Evolutionary conservation across 345 rosid species (phyloP), one percentile per base, ranked within the genome.

Genomic region (Mercurialis annua): DNA sequence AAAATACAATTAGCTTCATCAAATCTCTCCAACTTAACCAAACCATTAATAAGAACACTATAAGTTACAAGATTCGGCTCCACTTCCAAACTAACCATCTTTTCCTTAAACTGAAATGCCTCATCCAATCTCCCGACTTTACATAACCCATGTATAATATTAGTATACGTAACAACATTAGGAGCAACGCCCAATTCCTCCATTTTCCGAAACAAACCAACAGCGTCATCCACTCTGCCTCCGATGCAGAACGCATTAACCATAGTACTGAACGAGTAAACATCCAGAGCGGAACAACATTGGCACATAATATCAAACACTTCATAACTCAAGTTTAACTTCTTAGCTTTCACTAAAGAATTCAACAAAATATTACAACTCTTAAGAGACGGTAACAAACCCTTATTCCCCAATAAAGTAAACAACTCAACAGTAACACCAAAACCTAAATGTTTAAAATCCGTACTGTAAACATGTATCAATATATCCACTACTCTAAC

Each of bases 141-240:
- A 75, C 88, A 90, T 36, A 91, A 56, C 34, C 96, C 97, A 70
- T 85, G 85, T 30, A 91, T 87, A n/a, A 91, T 69, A 76, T 72
- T 77, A 55, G 89, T 91, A 46, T 80, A 91, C 4, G 96, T 82
- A 64, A 84, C 88, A 49, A 81, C 87, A 59, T 87, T 89, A 0
- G 96, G 93, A 68, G 78, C 46, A 36, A 80, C 59, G 56, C 91
- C 84, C 66, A 67, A 43, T 61, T 80, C 72, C 59, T 83, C 84
- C 96, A 91, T 89, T 57, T 71, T 75, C 0, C 72, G 57, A 62
- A 89, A 87, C 70, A 91, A 70, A 10, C 23, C 59, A 48, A 84
- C 10, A 0, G 91, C 91, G 64, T 82, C 81, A 36, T 75, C 87
- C 17, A 84, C 72, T 71, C 80, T 83, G 46, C 83, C 86, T 73